These are phyloP conservation scores for Lichtheimia hyalospora DNA, from an alignment of 371 early-diverging fungal genomes.

Conservation along the genomic window DNA sequence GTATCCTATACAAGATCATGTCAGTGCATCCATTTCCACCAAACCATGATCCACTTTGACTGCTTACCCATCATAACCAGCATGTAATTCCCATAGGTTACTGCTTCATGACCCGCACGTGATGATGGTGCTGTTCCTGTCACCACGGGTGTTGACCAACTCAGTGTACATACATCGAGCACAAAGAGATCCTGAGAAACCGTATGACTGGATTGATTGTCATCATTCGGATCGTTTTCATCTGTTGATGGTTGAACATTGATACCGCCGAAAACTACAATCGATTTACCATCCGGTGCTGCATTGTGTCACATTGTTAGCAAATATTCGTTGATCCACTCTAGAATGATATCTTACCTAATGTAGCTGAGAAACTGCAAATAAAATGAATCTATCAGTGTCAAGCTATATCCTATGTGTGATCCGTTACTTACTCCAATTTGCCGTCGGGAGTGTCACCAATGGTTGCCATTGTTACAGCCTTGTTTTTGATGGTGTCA, in stretches of 20 bases:
- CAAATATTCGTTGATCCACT: neutral
- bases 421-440: conserved; percentile 18
- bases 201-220: too few species aligned
- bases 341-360: conserved; percentile 15
- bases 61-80: conserved; percentile 33
- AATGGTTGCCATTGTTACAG: conserved; percentile 36
- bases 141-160: conserved; percentile 31
- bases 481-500: conserved; percentile 30
- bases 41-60: too few species aligned
- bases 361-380: conserved; percentile 31
- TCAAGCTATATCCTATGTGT: neutral
- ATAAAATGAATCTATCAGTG: neutral
- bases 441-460: conserved; percentile 34
- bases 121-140: conserved; percentile 27
- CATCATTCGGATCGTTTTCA: neutral
- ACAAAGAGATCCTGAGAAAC: conserved; percentile 28
- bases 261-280: conserved; percentile 41
- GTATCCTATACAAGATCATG: conserved; percentile 18
- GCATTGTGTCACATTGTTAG: neutral
- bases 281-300: conserved; percentile 43
- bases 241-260: neutral
- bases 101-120: conserved; percentile 36
- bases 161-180: conserved; percentile 40
- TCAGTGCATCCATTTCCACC: conserved; percentile 24
- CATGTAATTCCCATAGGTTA: conserved; percentile 40